These are phyloP conservation scores for Termitomyces sp. DNA, from an alignment of 768 basidiomycete genomes.

Conservation along the genomic window DNA sequence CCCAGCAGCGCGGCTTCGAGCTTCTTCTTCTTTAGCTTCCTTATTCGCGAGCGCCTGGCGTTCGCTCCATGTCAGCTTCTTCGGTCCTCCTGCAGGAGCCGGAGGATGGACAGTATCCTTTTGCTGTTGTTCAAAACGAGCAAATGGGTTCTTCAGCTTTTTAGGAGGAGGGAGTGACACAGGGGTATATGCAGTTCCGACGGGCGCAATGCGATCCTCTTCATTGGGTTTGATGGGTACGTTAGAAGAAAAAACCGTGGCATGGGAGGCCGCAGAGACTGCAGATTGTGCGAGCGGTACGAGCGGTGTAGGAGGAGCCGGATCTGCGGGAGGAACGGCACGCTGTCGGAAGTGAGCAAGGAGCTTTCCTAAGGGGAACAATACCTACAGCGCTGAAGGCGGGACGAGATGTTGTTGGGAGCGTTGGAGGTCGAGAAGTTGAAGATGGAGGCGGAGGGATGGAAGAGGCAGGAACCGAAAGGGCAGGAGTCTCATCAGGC, in stretches of 20 bases:
- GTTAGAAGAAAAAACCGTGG: constrained; percentile 39
- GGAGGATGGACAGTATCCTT: constrained; percentile 25
- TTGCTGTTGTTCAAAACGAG: constrained; percentile 50
- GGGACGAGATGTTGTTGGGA: constrained; percentile 39
- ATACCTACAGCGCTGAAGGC: constrained; percentile 31
- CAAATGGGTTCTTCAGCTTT: constrained; percentile 83
- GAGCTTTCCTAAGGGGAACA: not conserved
- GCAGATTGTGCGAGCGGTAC: constrained; percentile 15
- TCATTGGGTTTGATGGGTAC: constrained; percentile 62
- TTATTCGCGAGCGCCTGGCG: constrained; percentile 89
- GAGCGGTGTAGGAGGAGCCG: constrained; percentile 6
- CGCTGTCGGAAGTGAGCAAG: constrained; percentile 9
- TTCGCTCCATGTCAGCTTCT: constrained; percentile 93
- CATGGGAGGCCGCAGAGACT: constrained; percentile 17
- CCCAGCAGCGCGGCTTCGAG: constrained; percentile 53
- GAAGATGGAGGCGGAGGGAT: constrained; percentile 37
- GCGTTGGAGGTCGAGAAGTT: constrained; percentile 41
- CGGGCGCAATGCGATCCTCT: constrained; percentile 81
- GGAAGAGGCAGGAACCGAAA: constrained; percentile 26
- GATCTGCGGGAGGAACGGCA: constrained; percentile 8
- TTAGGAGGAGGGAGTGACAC: constrained; percentile 81
- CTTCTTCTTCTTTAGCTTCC: constrained; percentile 75
- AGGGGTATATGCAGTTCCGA: constrained; percentile 86
- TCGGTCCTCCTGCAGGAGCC: constrained; percentile 36
- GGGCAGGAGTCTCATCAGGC: constrained; percentile 43